These are phyloP conservation scores for Eutrema heterophyllum DNA, from an alignment of 345 rosid genomes.

Conservation along the genomic window DNA sequence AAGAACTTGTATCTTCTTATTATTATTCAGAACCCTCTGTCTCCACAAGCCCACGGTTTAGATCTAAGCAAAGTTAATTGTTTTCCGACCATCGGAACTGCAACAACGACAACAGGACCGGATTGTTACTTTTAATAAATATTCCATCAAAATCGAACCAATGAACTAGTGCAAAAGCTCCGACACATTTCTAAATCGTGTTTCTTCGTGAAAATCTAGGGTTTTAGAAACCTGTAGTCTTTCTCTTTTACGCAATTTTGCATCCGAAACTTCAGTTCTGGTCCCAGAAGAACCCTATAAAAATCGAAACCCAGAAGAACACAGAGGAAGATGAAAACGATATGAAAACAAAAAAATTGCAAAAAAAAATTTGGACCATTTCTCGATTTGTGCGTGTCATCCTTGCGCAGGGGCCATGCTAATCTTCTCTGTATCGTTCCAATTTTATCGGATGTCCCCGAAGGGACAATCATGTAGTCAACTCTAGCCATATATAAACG, in stretches of 20 bases:
- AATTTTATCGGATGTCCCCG: constrained; percentile 26
- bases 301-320: neutral
- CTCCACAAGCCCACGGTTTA: neutral
- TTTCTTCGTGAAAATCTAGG: neutral
- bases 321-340: neutral
- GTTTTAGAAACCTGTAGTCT: too few species aligned
- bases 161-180: neutral
- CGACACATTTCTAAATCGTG: neutral
- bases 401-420: constrained; percentile 22
- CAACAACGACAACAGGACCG: neutral
- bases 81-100: neutral
- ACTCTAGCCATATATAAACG: neutral
- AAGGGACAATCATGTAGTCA: neutral
- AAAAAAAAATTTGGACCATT: too few species aligned
- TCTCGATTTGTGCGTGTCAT: neutral
- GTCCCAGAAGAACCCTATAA: too few species aligned
- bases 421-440: constrained; percentile 25
- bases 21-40: neutral
- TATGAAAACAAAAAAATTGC: neutral
- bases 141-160: too few species aligned
- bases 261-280: neutral
- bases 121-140: neutral
- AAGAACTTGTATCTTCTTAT: too few species aligned
- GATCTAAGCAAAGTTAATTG: too few species aligned
- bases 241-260: neutral